Evolutionary conservation across 441 rosid species (phyloP).

Genomic region (Euphorbia celastroides): DNA sequence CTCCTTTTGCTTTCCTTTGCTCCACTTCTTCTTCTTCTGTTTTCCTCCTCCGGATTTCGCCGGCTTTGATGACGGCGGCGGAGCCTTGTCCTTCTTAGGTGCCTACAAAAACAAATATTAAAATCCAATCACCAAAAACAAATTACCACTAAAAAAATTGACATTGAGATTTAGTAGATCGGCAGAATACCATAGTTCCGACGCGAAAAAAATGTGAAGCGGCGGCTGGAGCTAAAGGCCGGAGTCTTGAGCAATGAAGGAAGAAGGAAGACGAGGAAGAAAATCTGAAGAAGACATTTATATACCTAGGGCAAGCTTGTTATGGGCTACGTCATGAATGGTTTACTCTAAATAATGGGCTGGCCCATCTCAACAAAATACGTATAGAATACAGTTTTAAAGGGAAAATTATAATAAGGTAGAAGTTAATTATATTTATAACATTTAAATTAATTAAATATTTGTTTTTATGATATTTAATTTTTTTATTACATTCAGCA

Average conservation of each 20-base stretch:
- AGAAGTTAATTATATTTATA: no score
- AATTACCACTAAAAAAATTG: neutral
- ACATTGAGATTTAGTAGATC: neutral
- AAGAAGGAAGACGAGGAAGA: neutral
- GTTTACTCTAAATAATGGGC: neutral
- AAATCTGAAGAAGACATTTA: neutral
- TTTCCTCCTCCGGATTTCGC: no score
- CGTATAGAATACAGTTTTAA: no score
- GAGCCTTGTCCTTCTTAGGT: slow-evolving; percentile 3
- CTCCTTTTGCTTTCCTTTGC: slow-evolving; percentile 7
- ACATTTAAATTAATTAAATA: no score
- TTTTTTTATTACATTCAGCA: no score
- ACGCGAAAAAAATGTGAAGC: neutral
- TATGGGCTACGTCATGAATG: neutral
- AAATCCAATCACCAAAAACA: neutral
- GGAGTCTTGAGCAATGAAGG: neutral
- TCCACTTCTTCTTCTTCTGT: neutral
- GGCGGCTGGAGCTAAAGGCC: neutral
- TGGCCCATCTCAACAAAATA: neutral
- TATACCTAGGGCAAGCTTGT: neutral
- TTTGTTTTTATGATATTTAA: no score
- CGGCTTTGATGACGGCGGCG: slow-evolving; percentile 6
- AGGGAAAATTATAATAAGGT: no score
- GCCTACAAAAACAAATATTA: neutral
- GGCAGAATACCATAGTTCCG: neutral